Base-by-base conservation (phyloP, 345 rosid genomes). In the Lepidium africanum region DNA sequence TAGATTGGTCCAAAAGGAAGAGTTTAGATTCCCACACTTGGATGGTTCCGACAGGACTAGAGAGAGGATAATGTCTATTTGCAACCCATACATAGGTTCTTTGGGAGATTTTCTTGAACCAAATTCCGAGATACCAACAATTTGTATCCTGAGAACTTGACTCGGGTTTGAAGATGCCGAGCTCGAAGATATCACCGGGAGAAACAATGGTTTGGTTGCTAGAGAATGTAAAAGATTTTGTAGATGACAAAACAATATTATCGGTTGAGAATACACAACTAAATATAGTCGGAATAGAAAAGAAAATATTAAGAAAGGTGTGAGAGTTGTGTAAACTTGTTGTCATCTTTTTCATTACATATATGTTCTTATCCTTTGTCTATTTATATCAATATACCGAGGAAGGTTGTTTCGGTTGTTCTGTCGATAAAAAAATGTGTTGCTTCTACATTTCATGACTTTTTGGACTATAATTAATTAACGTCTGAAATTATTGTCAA, bases 31-130 rank as follows among this genome's bases (percentile, higher is more conserved):
- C 32, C 6, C 32, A 5, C 32, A 27, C 32, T 27, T 27, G 6
- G 6, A 5, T 27, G 6, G 25, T 45, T n/a, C 81, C 84, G 1
- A 88, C 49, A 21, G 91, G 77, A 63, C 75, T 76, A 3, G 70
- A 2, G 39, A 88, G 75, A 19, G 96, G 93, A 13, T 21, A 23
- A 74, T 84, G 86, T 64, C 91, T 76, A 75, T 88, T 88, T 12
- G 95, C 90, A 13, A 90, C 84, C 96, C 96, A 88, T 2, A 85
- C 91, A n/a, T 79, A 80, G 1, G 91, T 80, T 72, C 50, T 78
- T 2, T 5, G 10, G 2, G 77, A 61, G 41, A 86, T 74, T 60
- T 79, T 79, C 76, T 82, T 91, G 83, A 85, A 86, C 92, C 97
- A 88, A 0, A 88, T 80, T 4, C 92, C 97, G 0, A 91, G 51